A percentile compares a stretch with the other conserved stretches of the same genome.
These are phyloP conservation scores for Pholiota adiposa DNA, from an alignment of 1,284 basidiomycete genomes.

Conservation along the genomic window DNA sequence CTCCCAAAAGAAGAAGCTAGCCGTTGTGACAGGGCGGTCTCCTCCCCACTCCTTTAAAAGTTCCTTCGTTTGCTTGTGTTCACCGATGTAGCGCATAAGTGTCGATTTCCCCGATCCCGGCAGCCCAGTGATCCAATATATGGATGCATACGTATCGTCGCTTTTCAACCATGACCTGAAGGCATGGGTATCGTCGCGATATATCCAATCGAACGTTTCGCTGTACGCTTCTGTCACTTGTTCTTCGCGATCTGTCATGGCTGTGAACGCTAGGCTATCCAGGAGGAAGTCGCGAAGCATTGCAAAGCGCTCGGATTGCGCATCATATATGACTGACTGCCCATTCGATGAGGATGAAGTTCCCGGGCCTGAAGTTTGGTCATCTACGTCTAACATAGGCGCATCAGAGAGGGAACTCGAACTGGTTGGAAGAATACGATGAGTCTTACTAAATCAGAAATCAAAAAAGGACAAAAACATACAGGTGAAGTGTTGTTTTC, in stretches of 20 bases:
- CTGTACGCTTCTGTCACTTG: conserved; percentile 16
- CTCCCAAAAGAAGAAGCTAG: conserved; percentile 18
- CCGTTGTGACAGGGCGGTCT: not conserved
- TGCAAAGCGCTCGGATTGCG: conserved; percentile 7
- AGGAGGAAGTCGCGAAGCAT: conserved; percentile 14
- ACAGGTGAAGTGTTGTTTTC: not conserved
- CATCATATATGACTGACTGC: not conserved
- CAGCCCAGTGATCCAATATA: conserved; percentile 12
- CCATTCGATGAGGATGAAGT: not conserved
- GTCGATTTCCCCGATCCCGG: conserved; percentile 17
- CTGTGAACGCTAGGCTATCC: conserved; percentile 13
- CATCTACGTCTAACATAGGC: not conserved
- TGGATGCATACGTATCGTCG: not conserved
- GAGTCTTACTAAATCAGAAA: not conserved
- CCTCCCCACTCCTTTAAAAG: conserved; percentile 6
- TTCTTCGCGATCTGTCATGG: conserved; percentile 14
- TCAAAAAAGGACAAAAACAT: not conserved
- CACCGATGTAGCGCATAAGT: conserved; percentile 11
- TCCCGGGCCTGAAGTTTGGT: not conserved
- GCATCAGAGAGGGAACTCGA: not conserved
- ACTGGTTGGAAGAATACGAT: not conserved
- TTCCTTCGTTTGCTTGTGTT: not conserved
- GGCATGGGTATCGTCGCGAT: conserved; percentile 2
- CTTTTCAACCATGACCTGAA: conserved; percentile 7
- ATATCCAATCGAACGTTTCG: conserved; percentile 16